Evolutionary conservation across 164 flowering plant species (phyloP), one percentile per base, ranked within the genome.

Genomic region (Platanus orientalis): DNA sequence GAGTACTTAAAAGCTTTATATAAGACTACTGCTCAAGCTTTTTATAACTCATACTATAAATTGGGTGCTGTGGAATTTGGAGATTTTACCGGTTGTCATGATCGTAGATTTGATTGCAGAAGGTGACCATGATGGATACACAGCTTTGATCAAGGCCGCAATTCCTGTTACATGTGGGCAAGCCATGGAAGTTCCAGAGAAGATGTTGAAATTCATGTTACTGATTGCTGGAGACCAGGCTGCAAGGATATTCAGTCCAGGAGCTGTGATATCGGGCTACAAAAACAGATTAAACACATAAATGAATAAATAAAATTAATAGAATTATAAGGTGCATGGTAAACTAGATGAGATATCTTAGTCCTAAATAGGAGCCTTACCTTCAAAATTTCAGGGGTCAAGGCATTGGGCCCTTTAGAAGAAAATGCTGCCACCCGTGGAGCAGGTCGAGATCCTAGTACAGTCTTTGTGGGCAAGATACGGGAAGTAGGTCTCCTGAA

Each of bases 121-220:
- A n/a, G 97, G 92, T 54, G 89, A 77, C 97, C 97, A 90, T 5
- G 74, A 58, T 12, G 95, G 87, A 71, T 88, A 65, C 30, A 81
- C 84, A 17, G 97, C 73, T 73, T 83, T 90, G 50, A 88, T 67
- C 72, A 86, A 72, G 49, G 92, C 75, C 3, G 73, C 87, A 51
- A 90, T 78, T 58, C 92, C 97, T 3, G 92, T 81, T 24, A 88
- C 77, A 60, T 90, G 97, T 5, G 97, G 97, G 64, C 94, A 88
- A 54, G 97, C 81, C 94, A 88, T 86, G 45, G 97, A 90, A 60
- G 94, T 90, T 62, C 97, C 97, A 13, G 97, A 87, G 49, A 88
- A 78, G 54, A 90, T 80, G 80, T 86, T 88, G 71, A 68, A 90
- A 19, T 83, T 63, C 80, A 74, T 62, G 21, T 83, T 80, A n/a